A percentile compares a stretch with the other conserved stretches of the same genome.
phyloP scores from a whole-genome alignment of 2,329 filamentous ascomycete genomes.

The Didymella keratinophila region DNA sequence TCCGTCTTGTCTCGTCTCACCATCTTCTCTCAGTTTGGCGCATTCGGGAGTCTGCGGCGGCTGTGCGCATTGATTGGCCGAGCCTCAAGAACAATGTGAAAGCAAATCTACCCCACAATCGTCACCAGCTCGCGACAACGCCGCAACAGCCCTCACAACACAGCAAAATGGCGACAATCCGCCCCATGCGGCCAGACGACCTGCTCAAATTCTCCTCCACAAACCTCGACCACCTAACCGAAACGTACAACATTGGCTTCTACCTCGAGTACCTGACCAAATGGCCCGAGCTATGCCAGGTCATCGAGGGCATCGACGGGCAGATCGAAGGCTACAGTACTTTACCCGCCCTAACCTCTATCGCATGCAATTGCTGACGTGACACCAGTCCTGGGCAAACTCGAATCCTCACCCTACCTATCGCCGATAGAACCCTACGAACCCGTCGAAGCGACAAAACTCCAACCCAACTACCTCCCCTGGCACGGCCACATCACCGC shows the following conservation, averaged over 20 bases:
- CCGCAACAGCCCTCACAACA: neutral
- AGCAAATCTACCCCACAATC: slow-evolving; percentile 9
- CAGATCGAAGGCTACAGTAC: slow-evolving; percentile 93
- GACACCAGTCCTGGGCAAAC: slow-evolving; percentile 83
- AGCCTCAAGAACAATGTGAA: neutral
- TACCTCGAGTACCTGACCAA: slow-evolving; percentile 95
- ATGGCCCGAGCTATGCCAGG: slow-evolving; percentile 94
- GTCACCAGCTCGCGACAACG: neutral
- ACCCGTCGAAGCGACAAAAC: slow-evolving; percentile 54
- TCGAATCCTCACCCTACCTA: slow-evolving; percentile 81
- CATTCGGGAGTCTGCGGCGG: slow-evolving; percentile 7
- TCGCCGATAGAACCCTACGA: slow-evolving; percentile 75
- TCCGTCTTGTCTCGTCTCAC: neutral
- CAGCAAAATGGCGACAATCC: slow-evolving; percentile 78
- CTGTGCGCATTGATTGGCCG: slow-evolving; percentile 12
- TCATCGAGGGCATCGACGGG: slow-evolving; percentile 85
- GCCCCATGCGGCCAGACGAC: slow-evolving; percentile 73
- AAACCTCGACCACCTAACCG: slow-evolving; percentile 95
- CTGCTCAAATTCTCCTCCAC: slow-evolving; percentile 90
- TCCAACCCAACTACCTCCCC: slow-evolving; percentile 79
- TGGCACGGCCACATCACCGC: slow-evolving; percentile 99
- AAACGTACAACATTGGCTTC: slow-evolving; percentile 95
- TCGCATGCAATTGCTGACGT: too few species aligned
- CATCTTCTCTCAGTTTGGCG: neutral
- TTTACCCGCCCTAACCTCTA: slow-evolving; percentile 34